Conservation (phyloP, 805 yeast genomes). For the Jamesozyma rosinii region DNA sequence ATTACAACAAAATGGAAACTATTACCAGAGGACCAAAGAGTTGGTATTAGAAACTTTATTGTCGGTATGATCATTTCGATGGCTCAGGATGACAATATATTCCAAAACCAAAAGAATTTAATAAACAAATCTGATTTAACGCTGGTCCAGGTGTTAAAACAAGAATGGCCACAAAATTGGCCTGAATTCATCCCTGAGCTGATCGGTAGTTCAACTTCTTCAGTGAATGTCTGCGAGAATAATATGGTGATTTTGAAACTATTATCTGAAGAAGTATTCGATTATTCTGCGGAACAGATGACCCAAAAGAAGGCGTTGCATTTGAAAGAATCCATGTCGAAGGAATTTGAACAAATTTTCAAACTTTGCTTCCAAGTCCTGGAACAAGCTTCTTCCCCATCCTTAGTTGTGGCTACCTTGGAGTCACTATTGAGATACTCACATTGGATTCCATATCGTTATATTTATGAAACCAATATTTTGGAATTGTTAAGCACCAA, state of each 20-base stretch:
- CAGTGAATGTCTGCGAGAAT: slow-evolving; percentile 92
- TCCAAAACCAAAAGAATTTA: slow-evolving; percentile 65
- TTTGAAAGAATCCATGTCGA: slow-evolving; percentile 73
- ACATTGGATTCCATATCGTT: slow-evolving; percentile 90
- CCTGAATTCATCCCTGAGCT: slow-evolving; percentile 93
- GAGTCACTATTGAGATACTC: slow-evolving; percentile 74
- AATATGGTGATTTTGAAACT: slow-evolving; percentile 87
- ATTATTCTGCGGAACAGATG: slow-evolving; percentile 90
- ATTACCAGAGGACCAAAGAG: slow-evolving; percentile 76
- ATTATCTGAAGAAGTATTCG: slow-evolving; percentile 91
- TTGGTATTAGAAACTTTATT: slow-evolving; percentile 87
- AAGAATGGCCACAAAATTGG: slow-evolving; percentile 99
- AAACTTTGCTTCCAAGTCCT: slow-evolving; percentile 87
- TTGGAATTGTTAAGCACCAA: slow-evolving; percentile 63
- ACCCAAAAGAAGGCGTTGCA: slow-evolving; percentile 88
- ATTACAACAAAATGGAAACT: slow-evolving; percentile 91
- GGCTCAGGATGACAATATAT: slow-evolving; percentile 73
- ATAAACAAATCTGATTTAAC: slow-evolving; percentile 91
- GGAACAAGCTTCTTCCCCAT: slow-evolving; percentile 78
- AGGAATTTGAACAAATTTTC: slow-evolving; percentile 88
- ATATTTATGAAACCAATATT: slow-evolving; percentile 79
- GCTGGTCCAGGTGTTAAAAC: slow-evolving; percentile 85
- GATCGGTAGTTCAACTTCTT: slow-evolving; percentile 71
- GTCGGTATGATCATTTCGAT: slow-evolving; percentile 88
- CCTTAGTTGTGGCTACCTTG: slow-evolving; percentile 75